phyloP scores from a whole-genome alignment of 2,329 filamentous ascomycete species.

The Calonectria pteridis region DNA sequence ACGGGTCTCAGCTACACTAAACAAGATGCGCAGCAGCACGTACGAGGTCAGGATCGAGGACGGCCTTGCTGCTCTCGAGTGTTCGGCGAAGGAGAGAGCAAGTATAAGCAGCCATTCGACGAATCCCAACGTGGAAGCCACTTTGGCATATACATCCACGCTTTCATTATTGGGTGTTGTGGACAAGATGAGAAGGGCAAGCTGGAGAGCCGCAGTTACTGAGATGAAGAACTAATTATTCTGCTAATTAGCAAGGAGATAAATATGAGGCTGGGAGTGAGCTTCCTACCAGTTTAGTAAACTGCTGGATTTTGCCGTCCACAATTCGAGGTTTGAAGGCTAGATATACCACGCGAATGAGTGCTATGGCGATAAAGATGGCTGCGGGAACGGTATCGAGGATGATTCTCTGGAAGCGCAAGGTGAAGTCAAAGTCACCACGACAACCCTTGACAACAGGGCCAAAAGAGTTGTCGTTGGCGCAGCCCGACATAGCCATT shows the following conservation, averaged over 20 bases:
- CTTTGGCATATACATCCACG: not conserved
- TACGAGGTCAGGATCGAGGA: constrained; percentile 32
- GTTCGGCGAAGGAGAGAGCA: constrained; percentile 32
- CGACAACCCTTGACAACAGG: constrained; percentile 57
- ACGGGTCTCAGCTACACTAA: constrained; percentile 29
- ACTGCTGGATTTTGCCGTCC: not conserved
- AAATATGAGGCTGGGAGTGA: not conserved
- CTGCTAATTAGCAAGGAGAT: too few relatives aligned
- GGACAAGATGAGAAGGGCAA: not conserved
- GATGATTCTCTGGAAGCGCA: constrained; percentile 58
- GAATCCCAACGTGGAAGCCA: not conserved
- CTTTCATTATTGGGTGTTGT: not conserved
- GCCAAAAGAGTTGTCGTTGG: constrained; percentile 52
- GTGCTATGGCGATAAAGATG: constrained; percentile 42
- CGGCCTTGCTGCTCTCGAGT: constrained; percentile 33
- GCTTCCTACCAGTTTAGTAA: not conserved
- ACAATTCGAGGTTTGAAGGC: not conserved
- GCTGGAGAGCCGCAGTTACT: not conserved
- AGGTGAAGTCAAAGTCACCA: constrained; percentile 60
- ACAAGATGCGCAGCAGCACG: constrained; percentile 27
- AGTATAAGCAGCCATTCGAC: not conserved
- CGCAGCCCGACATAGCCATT: constrained; percentile 32
- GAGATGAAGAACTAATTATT: not conserved
- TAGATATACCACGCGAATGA: constrained; percentile 5
- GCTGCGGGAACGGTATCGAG: constrained; percentile 53